Evolutionary conservation across 176 grass and related monocot genomes (phyloP).

Genomic region (Bolboschoenus planiculmis): DNA sequence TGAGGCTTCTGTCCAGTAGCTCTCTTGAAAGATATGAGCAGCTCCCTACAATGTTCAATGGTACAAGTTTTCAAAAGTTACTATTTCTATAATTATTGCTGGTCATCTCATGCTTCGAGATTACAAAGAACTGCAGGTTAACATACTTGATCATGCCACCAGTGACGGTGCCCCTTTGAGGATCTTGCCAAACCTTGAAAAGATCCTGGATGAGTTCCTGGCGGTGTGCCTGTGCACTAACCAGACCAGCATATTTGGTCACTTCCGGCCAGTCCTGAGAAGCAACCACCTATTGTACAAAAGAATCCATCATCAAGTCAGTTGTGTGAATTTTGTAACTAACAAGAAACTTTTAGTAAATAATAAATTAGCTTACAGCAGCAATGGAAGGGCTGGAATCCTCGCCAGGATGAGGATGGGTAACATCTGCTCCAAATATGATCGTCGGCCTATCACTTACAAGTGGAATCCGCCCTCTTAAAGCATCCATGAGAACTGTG

Average conservation of each 20-base stretch:
- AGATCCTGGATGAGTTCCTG: constrained; percentile 92
- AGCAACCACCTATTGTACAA: constrained; percentile 69
- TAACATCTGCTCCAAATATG: constrained; percentile 97
- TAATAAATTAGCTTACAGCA: constrained; percentile 51
- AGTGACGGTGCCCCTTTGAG: constrained; percentile 61
- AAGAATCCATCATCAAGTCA: not conserved
- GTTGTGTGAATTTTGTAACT: not conserved
- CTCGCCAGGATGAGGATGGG: constrained; percentile 90
- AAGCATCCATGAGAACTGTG: constrained; percentile 78
- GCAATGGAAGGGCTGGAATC: constrained; percentile 96
- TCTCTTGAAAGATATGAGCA: constrained; percentile 83
- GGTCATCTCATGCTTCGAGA: not conserved
- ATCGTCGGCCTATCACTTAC: constrained; percentile 83
- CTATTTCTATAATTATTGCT: not conserved
- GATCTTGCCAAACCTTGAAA: constrained; percentile 91
- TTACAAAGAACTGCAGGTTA: not conserved
- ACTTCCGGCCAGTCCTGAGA: constrained; percentile 94
- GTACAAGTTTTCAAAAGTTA: not conserved
- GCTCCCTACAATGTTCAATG: constrained; percentile 50
- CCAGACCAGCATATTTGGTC: constrained; percentile 84
- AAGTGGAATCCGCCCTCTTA: constrained; percentile 64
- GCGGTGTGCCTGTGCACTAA: constrained; percentile 79
- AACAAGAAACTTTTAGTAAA: not conserved
- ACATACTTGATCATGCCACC: constrained; percentile 93
- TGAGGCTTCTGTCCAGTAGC: constrained; percentile 94